Percentiles rank a stretch among this genome's conserved stretches.
Conservation (phyloP, 768 basidiomycete genomes). For the Boletus sp. region DNA sequence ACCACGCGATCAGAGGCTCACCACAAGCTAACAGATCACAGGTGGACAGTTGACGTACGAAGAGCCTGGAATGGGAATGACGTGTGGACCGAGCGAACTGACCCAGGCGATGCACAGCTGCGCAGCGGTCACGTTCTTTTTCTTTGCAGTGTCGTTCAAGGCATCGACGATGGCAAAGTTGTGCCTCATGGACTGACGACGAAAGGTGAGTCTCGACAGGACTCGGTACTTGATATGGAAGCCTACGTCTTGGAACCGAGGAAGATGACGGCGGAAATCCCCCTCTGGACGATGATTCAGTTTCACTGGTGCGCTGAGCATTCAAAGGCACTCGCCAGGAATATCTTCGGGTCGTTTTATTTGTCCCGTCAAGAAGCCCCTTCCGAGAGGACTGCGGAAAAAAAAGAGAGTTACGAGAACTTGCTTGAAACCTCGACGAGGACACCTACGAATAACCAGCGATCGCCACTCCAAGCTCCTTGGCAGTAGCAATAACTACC, state of each 20-base stretch:
- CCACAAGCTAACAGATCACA: conserved; percentile 13
- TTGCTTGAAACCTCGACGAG: neutral
- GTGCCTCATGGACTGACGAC: conserved; percentile 18
- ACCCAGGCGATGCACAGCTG: conserved; percentile 31
- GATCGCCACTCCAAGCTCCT: conserved; percentile 53
- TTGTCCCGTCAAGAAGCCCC: conserved; percentile 9
- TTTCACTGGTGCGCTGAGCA: neutral
- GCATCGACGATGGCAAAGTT: neutral
- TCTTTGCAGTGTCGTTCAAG: neutral
- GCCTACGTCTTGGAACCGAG: conserved; percentile 46
- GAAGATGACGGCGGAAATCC: conserved; percentile 14
- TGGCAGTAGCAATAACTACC: conserved; percentile 49
- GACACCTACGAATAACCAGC: conserved; percentile 53
- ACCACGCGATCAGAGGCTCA: neutral
- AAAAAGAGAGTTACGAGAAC: neutral
- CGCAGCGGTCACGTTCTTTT: conserved; percentile 38
- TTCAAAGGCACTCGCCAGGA: neutral
- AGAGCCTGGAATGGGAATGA: conserved; percentile 53
- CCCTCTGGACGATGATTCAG: conserved; percentile 7
- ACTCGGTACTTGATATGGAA: conserved; percentile 25
- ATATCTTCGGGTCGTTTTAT: neutral
- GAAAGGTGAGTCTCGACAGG: conserved; percentile 30
- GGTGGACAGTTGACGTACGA: conserved; percentile 30
- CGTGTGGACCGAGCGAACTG: conserved; percentile 33
- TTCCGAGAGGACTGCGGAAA: conserved; percentile 7